Base-by-base conservation (phyloP, 2,329 filamentous ascomycete species). In the Monosporascus sp. region DNA sequence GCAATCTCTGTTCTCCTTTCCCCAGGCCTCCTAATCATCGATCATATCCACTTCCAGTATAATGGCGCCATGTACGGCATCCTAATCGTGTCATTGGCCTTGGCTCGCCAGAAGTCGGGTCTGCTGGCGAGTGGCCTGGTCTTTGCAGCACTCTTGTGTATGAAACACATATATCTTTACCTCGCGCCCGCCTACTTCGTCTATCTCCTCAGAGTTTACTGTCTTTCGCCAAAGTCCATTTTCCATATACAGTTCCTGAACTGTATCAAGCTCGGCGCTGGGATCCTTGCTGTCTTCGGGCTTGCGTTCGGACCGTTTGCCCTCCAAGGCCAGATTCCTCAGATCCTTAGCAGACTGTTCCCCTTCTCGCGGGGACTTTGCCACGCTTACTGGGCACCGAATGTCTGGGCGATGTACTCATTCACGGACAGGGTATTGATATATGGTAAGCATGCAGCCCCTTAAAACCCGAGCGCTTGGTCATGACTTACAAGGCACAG, bases 131-230 rank as follows among this genome's bases (percentile, higher is more conserved):
- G 91, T 61, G 94, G 91, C 0, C 74, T 96, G 2, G 71, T 91
- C 6, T 99, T 97, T 69, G 92, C 93, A 2, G 79, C 81, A 1
- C 75, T 99, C 47, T 73, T 99, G 50, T 97, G 93, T 74, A 84
- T 97, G 74, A 99, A 99, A 76, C 94, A 99, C 70, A 97, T 99
- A 60, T 96, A 97, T 70, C 85, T 97, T 38, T 99, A 99, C 70
- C 81, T 99, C 25, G 92, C 93, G 1, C 91, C 94, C 3, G 94
- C 94, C 27, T 99, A 96, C 72, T 96, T 97, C 65, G 87, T 97
- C 57, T 97, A 88, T 68, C 80, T 99, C 11, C 80, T 97, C n/a
- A 83, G 94, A 58, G 80, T 80, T 2, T 97, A 97, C 73, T 97
- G 94, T 66, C 77, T 99, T 15, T 89, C 89, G 37, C 78, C 88